A percentile compares a stretch with the other conserved stretches of the same genome.
These are phyloP conservation scores for Sugiyamaella paludigena DNA, from an alignment of 1,139 yeast genomes.

Conservation along the genomic window DNA sequence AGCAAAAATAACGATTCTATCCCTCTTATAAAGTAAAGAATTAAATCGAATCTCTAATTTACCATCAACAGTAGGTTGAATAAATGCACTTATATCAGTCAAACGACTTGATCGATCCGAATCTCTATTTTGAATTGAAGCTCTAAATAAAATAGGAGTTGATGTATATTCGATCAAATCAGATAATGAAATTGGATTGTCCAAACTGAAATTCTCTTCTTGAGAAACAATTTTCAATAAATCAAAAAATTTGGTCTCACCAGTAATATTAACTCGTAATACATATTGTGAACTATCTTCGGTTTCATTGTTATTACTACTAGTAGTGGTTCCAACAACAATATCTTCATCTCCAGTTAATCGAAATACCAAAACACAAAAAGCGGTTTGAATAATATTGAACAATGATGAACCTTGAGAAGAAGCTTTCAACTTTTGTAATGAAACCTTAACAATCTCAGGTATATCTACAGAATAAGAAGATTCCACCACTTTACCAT, in stretches of 20 bases:
- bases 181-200: slow-evolving; percentile 47
- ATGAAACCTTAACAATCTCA: slow-evolving; percentile 18
- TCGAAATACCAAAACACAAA: slow-evolving; percentile 69
- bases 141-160: slow-evolving; percentile 47
- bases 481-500: slow-evolving; percentile 67
- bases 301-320: too few relatives aligned
- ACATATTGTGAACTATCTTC: slow-evolving; percentile 45
- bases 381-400: slow-evolving; percentile 61
- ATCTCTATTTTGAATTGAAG: slow-evolving; percentile 46
- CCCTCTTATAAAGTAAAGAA: slow-evolving; percentile 67
- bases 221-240: slow-evolving; percentile 48
- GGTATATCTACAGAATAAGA: slow-evolving; percentile 46
- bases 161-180: slow-evolving; percentile 49
- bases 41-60: slow-evolving; percentile 60
- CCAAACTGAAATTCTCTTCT: slow-evolving; percentile 44
- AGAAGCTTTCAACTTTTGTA: slow-evolving; percentile 19
- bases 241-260: slow-evolving; percentile 48
- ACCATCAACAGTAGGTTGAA: slow-evolving; percentile 29
- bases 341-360: slow-evolving; percentile 94
- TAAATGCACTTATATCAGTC: slow-evolving; percentile 62
- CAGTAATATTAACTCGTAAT: slow-evolving; percentile 55
- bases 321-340: slow-evolving; percentile 67
- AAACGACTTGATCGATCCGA: slow-evolving; percentile 37
- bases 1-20: slow-evolving; percentile 64
- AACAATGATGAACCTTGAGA: slow-evolving; percentile 36